These are phyloP conservation scores for Hymenoscyphus albidus DNA, from an alignment of 2,329 filamentous ascomycete species.

Conservation along the genomic window DNA sequence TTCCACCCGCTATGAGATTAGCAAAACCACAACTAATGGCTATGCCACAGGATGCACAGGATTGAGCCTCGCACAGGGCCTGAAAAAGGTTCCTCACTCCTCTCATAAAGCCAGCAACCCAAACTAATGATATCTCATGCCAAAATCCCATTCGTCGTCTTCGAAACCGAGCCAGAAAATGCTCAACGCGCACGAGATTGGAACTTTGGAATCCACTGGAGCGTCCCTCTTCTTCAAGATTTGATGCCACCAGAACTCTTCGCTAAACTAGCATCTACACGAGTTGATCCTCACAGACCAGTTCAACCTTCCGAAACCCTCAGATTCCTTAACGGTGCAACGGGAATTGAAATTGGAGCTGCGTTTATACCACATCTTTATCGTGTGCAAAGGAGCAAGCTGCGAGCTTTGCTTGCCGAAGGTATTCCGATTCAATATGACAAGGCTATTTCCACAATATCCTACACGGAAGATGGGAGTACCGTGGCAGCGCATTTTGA, in stretches of 20 bases:
- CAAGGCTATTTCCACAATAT: conserved; percentile 37
- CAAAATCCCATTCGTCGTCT: conserved; percentile 14
- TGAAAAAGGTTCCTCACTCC: conserved; percentile 35
- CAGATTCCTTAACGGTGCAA: conserved; percentile 8
- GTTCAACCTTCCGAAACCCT: not conserved
- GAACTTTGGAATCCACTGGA: conserved; percentile 16
- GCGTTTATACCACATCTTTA: conserved; percentile 14
- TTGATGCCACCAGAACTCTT: conserved; percentile 2
- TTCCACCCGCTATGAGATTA: not conserved
- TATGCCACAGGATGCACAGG: conserved; percentile 28
- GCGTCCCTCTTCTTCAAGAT: conserved; percentile 8
- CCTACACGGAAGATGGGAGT: conserved; percentile 25
- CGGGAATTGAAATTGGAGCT: conserved; percentile 9
- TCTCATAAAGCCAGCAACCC: not conserved
- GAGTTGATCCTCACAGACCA: not conserved
- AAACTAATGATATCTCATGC: not conserved
- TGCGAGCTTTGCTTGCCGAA: conserved; percentile 12
- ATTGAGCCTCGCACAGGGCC: conserved; percentile 39
- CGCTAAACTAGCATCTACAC: not conserved
- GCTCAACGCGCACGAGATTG: conserved; percentile 15
- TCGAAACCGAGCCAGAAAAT: conserved; percentile 11
- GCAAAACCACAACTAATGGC: not conserved
- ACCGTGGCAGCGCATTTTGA: conserved; percentile 32
- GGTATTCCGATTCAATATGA: conserved; percentile 17
- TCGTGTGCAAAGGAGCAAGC: conserved; percentile 14